phyloP scores from a whole-genome alignment of 805 yeast species.

The Maudiozyma saulgeensis region DNA sequence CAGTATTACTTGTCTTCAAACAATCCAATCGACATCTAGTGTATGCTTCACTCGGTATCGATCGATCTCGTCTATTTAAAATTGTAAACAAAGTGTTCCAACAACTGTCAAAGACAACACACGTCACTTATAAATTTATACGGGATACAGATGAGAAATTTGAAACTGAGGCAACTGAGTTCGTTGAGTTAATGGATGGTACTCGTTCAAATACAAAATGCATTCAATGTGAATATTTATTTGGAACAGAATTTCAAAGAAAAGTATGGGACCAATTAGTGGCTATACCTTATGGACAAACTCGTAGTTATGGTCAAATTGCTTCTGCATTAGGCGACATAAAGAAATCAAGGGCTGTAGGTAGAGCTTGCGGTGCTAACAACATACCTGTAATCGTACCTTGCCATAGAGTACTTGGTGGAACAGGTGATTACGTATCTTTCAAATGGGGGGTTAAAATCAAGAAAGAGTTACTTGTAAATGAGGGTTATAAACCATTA shows the following conservation, averaged over 20 bases:
- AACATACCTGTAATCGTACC: conserved; percentile 34
- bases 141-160: not conserved
- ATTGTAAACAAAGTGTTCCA: conserved; percentile 8
- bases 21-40: conserved; percentile 9
- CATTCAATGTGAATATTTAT: conserved; percentile 22
- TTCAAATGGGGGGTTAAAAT: conserved; percentile 32
- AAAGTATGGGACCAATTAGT: conserved; percentile 32
- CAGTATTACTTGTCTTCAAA: conserved; percentile 11
- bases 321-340: conserved; percentile 27
- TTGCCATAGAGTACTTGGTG: conserved; percentile 35
- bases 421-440: conserved; percentile 28
- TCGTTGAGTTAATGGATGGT: not conserved
- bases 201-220: not conserved
- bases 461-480: conserved; percentile 22
- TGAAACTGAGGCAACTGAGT: not conserved
- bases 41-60: conserved; percentile 13
- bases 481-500: not conserved
- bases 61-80: conserved; percentile 7
- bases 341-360: conserved; percentile 32
- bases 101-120: conserved; percentile 2
- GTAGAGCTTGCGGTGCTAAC: conserved; percentile 34
- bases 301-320: conserved; percentile 28
- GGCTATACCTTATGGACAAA: conserved; percentile 24
- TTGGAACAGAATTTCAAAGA: conserved; percentile 34
- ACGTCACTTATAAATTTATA: not conserved